These are phyloP conservation scores for Sarcomyxa edulis DNA, from an alignment of 768 basidiomycete species.

Conservation along the genomic window DNA sequence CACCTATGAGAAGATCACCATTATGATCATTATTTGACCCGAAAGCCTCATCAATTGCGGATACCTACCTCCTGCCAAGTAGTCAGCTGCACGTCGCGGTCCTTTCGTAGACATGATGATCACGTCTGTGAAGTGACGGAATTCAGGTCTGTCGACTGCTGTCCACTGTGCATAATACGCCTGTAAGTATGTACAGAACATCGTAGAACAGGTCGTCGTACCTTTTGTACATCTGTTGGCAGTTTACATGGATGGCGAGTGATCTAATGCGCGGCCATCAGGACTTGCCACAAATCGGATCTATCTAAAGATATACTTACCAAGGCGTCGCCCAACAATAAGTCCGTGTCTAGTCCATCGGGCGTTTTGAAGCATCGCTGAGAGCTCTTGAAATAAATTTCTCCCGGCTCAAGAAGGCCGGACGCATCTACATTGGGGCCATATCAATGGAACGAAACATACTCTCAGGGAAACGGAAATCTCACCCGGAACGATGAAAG, in stretches of 20 bases:
- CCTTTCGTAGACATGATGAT: conserved; percentile 55
- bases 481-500: conserved; percentile 57
- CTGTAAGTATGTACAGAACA: not conserved
- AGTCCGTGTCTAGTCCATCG: conserved; percentile 43
- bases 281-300: not conserved
- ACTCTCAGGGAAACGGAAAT: conserved; percentile 20
- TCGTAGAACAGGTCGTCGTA: conserved; percentile 14
- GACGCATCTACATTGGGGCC: conserved; percentile 36
- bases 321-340: conserved; percentile 52
- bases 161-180: conserved; percentile 34
- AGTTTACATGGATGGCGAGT: conserved; percentile 68
- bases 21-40: too few relatives aligned
- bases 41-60: too few relatives aligned
- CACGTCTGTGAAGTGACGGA: conserved; percentile 49
- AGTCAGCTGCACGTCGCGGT: conserved; percentile 51
- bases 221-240: conserved; percentile 64
- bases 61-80: conserved; percentile 54
- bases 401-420: conserved; percentile 44
- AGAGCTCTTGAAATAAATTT: conserved; percentile 55
- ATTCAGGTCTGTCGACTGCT: conserved; percentile 46
- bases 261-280: conserved; percentile 27
- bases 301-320: conserved; percentile 20
- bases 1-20: conserved; percentile 34
- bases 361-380: conserved; percentile 29
- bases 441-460: conserved; percentile 1